phyloP scores from a whole-genome alignment of 306 rosid species.

The barrel medic (Medicago truncatula) region DNA sequence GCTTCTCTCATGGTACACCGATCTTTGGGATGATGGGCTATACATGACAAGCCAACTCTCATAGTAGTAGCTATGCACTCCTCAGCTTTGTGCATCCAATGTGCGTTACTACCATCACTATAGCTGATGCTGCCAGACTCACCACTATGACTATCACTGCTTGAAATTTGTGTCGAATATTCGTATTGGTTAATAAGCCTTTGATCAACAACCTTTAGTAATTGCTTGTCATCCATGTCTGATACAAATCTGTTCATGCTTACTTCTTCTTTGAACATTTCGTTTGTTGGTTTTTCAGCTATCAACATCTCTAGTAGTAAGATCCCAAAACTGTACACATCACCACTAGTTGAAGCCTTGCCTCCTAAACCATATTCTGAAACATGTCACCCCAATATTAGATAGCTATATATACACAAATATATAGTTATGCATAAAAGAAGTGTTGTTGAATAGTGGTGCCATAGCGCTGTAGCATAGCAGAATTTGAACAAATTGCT shows the following conservation, averaged over 20 bases:
- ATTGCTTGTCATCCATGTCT: conserved; percentile 32
- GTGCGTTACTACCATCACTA: neutral
- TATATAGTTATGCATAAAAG: no score
- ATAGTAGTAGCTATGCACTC: conserved; percentile 32
- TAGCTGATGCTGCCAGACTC: neutral
- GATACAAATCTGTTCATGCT: conserved; percentile 38
- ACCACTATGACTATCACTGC: no score
- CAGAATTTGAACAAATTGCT: no score
- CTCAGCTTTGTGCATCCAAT: conserved; percentile 23
- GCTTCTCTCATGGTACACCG: conserved; percentile 47
- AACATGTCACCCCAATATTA: conserved; percentile 34
- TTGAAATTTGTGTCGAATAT: no score
- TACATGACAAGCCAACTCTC: conserved; percentile 46
- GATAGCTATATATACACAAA: neutral
- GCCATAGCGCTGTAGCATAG: no score
- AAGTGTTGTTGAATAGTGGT: no score
- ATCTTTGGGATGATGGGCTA: conserved; percentile 42
- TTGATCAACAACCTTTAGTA: conserved; percentile 32
- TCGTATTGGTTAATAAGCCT: conserved; percentile 34
- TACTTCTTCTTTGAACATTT: conserved; percentile 53
- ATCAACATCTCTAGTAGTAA: conserved; percentile 48
- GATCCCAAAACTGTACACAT: conserved; percentile 57
- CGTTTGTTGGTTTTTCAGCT: conserved; percentile 49
- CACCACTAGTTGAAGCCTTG: conserved; percentile 51
- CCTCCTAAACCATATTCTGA: conserved; percentile 53